A percentile compares a stretch with the other conserved stretches of the same genome.
These are phyloP conservation scores for Pholiota adiposa DNA, from an alignment of 1,284 basidiomycete genomes.

Conservation along the genomic window DNA sequence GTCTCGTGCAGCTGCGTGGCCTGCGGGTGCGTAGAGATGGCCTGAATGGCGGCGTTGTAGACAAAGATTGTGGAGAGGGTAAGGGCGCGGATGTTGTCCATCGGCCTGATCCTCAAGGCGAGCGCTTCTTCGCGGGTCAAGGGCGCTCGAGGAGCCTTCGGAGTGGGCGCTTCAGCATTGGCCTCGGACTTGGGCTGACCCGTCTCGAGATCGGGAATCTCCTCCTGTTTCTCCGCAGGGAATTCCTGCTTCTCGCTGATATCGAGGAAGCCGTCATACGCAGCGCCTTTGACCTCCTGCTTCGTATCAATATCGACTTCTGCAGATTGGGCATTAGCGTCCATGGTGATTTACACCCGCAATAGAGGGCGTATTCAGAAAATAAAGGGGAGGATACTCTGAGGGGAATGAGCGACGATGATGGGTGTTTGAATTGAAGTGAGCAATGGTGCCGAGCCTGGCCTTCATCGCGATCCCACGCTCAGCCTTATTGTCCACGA, in stretches of 20 bases:
- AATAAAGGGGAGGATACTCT: too few relatives aligned
- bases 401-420: too few relatives aligned
- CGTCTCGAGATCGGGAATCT: not conserved
- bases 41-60: constrained; percentile 14
- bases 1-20: not conserved
- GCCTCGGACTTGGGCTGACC: not conserved
- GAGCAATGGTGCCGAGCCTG: too few relatives aligned
- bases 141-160: not conserved
- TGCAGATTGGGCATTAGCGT: too few relatives aligned
- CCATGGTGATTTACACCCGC: too few relatives aligned
- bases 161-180: not conserved
- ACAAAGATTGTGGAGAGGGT: not conserved
- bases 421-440: too few relatives aligned
- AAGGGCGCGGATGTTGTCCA: not conserved
- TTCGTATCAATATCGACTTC: too few relatives aligned
- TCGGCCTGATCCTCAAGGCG: not conserved
- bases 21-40: constrained; percentile 3
- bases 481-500: too few relatives aligned
- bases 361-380: too few relatives aligned
- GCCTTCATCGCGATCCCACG: too few relatives aligned
- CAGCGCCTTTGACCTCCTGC: too few relatives aligned
- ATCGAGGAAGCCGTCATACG: not conserved
- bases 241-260: not conserved
- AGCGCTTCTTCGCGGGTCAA: not conserved
- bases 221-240: not conserved